Base-by-base conservation (phyloP, 306 rosid species). In the Lablab purpureus region DNA sequence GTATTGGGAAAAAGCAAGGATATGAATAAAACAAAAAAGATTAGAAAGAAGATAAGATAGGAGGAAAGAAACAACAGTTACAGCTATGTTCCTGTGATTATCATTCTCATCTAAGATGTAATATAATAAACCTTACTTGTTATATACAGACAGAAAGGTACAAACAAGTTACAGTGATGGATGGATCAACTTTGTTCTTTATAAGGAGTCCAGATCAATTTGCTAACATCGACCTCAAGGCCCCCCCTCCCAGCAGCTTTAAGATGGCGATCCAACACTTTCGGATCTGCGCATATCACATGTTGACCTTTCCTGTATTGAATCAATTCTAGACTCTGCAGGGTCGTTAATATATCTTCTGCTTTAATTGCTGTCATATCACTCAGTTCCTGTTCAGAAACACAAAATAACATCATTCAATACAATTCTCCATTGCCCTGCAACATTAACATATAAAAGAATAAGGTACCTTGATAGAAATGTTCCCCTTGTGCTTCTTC, bases 341-440 rank as follows among this genome's bases (percentile, higher is more conserved):
- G 94, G 77, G 99, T 96, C 63, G 82, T 75, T 85, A 96, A 83
- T 74, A 96, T 96, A 84, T 96, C 99, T 73, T 96, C 99, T 0
- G 99, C 96, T 84, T 90, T 96, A 70, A 96, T 96, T 59, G 97
- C 99, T 59, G 99, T 96, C 99, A 96, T 93, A 90, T 96, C 99
- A 81, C 99, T 96, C 27, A 96, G 96, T 84, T 96, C 99, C 99
- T 96, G 90, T 11, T 11, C 62, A 45, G 2, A 40, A 73, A 58
- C 10, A 55, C 46, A 1, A 2, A 41, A 54, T n/a, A 6, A 67
- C 12, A 34, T 30, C 50, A 64, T 22, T 83, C 76, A 78, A 55
- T 58, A 32, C 19, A 70, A 45, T 21, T 84, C 59, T 7, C 17
- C 25, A 49, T 27, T 58, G 56, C 37, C 12, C 27, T 46, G 10